These are phyloP conservation scores for Emergomyces africanus DNA, from an alignment of 2,329 filamentous ascomycete species.

Conservation along the genomic window DNA sequence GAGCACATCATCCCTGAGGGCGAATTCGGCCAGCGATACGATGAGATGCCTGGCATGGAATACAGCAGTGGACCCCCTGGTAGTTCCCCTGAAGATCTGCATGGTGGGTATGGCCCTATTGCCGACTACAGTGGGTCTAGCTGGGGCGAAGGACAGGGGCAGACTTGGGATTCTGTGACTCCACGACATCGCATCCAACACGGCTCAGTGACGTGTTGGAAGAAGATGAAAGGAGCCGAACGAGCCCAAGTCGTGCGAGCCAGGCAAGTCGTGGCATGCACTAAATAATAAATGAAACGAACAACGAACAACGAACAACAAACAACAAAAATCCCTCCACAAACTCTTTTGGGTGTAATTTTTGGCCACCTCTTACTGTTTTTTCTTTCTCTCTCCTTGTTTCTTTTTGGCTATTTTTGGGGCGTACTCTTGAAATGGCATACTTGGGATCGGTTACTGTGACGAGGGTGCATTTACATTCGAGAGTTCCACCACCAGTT, in stretches of 20 bases:
- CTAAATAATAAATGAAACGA: constrained; percentile 22
- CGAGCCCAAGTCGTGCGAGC: constrained; percentile 56
- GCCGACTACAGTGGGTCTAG: constrained; percentile 55
- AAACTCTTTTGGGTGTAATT: background rate
- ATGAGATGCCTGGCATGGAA: constrained; percentile 17
- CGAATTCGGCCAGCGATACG: constrained; percentile 36
- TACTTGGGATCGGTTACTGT: background rate
- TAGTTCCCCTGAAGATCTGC: constrained; percentile 14
- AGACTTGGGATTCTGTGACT: constrained; percentile 63
- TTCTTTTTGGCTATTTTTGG: background rate
- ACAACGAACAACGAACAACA: constrained; percentile 19
- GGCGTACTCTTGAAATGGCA: background rate
- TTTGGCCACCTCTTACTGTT: background rate
- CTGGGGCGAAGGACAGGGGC: constrained; percentile 46
- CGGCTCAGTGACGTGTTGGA: constrained; percentile 78
- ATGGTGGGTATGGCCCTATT: constrained; percentile 22
- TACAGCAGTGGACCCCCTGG: constrained; percentile 17
- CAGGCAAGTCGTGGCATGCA: constrained; percentile 36
- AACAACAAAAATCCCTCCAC: constrained; percentile 12
- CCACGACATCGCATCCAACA: constrained; percentile 70
- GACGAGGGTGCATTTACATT: background rate
- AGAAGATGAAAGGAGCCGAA: constrained; percentile 62
- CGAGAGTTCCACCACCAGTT: background rate
- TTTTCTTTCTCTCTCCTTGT: background rate
- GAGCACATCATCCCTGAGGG: constrained; percentile 38